Evolutionary conservation across 192 early-diverging fungal species (phyloP).

Genomic region (Podila verticillata): DNA sequence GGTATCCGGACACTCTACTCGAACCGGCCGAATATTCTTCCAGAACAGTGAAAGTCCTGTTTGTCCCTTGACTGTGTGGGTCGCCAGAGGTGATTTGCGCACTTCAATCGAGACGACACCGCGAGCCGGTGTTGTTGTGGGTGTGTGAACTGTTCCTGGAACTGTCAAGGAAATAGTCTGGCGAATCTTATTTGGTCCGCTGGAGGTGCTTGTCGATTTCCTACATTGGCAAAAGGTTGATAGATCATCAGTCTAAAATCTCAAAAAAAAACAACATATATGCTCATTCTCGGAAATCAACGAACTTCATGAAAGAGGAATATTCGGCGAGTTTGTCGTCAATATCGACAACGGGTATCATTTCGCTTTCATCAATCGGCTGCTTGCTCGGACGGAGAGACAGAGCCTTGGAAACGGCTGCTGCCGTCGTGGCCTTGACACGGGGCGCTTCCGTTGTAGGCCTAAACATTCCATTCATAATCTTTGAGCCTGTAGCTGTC

Average conservation of each 20-base stretch:
- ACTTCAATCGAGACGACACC: constrained; percentile 35
- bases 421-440: constrained; percentile 40
- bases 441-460: constrained; percentile 38
- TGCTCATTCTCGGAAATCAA: too few relatives aligned
- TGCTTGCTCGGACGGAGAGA: constrained; percentile 33
- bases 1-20: constrained; percentile 41
- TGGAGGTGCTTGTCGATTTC: constrained; percentile 20
- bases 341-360: constrained; percentile 47
- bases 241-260: too few relatives aligned
- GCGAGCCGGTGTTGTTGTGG: constrained; percentile 9
- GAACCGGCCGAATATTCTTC: constrained; percentile 46
- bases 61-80: constrained; percentile 20
- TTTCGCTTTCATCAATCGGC: constrained; percentile 21
- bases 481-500: background rate
- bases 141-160: constrained; percentile 13
- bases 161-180: constrained; percentile 41
- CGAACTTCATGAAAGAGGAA: constrained; percentile 49
- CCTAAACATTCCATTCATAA: constrained; percentile 5
- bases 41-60: constrained; percentile 42
- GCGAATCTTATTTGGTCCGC: constrained; percentile 11
- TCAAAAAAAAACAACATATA: too few relatives aligned
- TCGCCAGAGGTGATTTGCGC: constrained; percentile 29
- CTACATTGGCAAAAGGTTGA: background rate
- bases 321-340: constrained; percentile 46
- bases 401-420: constrained; percentile 24